Conservation (phyloP, 2,329 filamentous ascomycete species). For the Cytospora piceae region DNA sequence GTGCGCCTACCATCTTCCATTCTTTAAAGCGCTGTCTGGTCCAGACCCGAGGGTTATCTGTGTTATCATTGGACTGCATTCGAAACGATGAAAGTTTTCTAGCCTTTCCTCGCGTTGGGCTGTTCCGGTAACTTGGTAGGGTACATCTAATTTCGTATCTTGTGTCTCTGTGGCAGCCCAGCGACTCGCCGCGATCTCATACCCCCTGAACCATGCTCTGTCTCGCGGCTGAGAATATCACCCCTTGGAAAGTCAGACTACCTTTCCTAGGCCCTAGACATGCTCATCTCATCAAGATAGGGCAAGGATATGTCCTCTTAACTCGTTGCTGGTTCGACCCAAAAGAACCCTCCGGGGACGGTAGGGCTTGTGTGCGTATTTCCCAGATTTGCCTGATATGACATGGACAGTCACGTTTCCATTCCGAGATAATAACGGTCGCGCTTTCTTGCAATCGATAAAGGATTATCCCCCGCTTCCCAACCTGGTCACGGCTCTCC, state of each 20-base stretch:
- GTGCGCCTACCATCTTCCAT: not conserved
- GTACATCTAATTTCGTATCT: slow-evolving; percentile 9
- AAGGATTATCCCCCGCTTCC: slow-evolving; percentile 17
- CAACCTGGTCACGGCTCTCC: slow-evolving; percentile 7
- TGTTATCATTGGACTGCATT: slow-evolving; percentile 17
- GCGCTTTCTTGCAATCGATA: not conserved
- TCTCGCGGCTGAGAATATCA: slow-evolving; percentile 22
- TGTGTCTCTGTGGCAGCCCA: slow-evolving; percentile 7
- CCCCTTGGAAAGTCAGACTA: slow-evolving; percentile 22
- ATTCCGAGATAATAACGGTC: not conserved
- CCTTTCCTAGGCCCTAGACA: slow-evolving; percentile 18
- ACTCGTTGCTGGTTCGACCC: not conserved
- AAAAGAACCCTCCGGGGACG: slow-evolving; percentile 5
- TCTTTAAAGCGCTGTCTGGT: not conserved
- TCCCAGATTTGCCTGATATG: slow-evolving; percentile 18
- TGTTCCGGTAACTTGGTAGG: slow-evolving; percentile 9
- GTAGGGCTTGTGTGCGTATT: slow-evolving; percentile 16
- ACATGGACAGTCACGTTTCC: slow-evolving; percentile 16
- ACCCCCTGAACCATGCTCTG: slow-evolving; percentile 23
- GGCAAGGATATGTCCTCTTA: slow-evolving; percentile 20
- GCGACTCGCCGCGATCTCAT: slow-evolving; percentile 5
- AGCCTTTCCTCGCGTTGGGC: slow-evolving; percentile 3
- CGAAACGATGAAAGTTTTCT: slow-evolving; percentile 18
- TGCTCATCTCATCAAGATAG: slow-evolving; percentile 18
- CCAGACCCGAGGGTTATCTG: slow-evolving; percentile 6